A percentile compares a stretch with the other conserved stretches of the same genome.
These are phyloP conservation scores for Crotalaria pallida DNA, from an alignment of 306 rosid species.

Conservation along the genomic window DNA sequence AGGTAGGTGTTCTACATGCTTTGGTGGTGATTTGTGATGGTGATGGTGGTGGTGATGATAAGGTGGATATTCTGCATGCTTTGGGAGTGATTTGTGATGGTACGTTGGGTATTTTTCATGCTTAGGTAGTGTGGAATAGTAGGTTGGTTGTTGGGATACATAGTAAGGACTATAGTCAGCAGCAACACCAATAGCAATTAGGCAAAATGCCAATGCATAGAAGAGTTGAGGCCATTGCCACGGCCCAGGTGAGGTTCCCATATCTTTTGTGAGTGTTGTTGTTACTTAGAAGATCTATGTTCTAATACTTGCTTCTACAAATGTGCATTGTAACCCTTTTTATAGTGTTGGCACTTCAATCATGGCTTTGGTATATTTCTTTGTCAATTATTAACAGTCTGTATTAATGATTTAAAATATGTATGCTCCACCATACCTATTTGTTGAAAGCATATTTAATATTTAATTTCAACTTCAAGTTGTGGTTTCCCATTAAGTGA, in stretches of 20 bases:
- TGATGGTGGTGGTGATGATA: no score
- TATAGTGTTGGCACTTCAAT: conserved; percentile 23
- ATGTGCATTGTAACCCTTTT: conserved; percentile 27
- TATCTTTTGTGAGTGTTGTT: conserved; percentile 5
- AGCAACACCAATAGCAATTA: conserved; percentile 26
- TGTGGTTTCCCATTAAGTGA: conserved; percentile 8
- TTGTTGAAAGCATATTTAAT: background rate
- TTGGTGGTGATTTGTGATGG: background rate
- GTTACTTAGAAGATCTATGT: background rate
- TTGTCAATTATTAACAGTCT: background rate
- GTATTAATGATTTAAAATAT: background rate
- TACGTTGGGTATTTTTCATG: background rate
- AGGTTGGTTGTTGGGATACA: conserved; percentile 7
- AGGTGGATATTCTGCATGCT: background rate
- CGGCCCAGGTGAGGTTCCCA: conserved; percentile 31
- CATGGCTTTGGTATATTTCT: background rate
- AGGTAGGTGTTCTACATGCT: background rate
- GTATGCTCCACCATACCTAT: background rate
- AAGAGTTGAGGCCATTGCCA: conserved; percentile 46
- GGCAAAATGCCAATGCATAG: conserved; percentile 32
- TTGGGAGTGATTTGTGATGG: background rate
- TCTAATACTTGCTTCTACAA: conserved; percentile 8
- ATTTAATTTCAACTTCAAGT: conserved; percentile 1
- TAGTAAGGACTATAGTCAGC: conserved; percentile 21
- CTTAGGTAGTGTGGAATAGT: background rate